phyloP scores from a whole-genome alignment of 2,329 filamentous ascomycete genomes.

The Aspergillus hortae region DNA sequence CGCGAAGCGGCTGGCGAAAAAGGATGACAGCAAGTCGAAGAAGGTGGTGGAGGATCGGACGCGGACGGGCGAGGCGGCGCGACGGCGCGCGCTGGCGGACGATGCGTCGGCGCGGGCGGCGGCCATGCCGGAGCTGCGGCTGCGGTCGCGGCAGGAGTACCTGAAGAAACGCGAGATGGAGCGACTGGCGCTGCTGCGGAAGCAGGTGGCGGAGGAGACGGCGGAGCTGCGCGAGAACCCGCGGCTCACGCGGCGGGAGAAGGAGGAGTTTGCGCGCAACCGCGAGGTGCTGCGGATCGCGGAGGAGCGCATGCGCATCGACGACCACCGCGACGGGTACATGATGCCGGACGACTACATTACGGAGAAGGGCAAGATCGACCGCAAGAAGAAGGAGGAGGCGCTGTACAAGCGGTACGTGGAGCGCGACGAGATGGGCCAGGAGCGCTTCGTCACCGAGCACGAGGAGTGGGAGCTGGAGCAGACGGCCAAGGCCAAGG shows the following conservation, averaged over 20 bases:
- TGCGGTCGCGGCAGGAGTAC: slow-evolving; percentile 87
- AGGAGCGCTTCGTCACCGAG: slow-evolving; percentile 87
- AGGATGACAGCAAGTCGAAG: slow-evolving; percentile 67
- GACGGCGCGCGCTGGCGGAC: slow-evolving; percentile 62
- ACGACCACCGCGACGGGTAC: slow-evolving; percentile 90
- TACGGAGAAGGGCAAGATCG: slow-evolving; percentile 86
- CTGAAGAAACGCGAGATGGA: slow-evolving; percentile 89
- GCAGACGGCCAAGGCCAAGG: slow-evolving; percentile 81
- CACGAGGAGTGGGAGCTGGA: slow-evolving; percentile 95
- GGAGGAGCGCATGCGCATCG: slow-evolving; percentile 80
- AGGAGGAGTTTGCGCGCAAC: slow-evolving; percentile 84
- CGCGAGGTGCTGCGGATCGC: slow-evolving; percentile 75
- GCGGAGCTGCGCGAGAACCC: slow-evolving; percentile 75
- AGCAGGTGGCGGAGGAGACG: slow-evolving; percentile 85
- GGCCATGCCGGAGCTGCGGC: slow-evolving; percentile 74
- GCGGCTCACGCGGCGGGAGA: slow-evolving; percentile 71
- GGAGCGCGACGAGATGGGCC: slow-evolving; percentile 79
- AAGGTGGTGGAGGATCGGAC: slow-evolving; percentile 62
- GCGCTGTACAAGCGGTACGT: slow-evolving; percentile 88
- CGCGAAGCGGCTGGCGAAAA: slow-evolving; percentile 68
- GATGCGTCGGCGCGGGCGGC: slow-evolving; percentile 65
- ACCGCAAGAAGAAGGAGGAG: slow-evolving; percentile 81
- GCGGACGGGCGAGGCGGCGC: slow-evolving; percentile 55
- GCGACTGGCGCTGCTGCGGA: slow-evolving; percentile 77
- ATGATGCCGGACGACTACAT: slow-evolving; percentile 92